These are phyloP conservation scores for Rusavskia elegans DNA, from an alignment of 495 filamentous ascomycete genomes.

Conservation along the genomic window DNA sequence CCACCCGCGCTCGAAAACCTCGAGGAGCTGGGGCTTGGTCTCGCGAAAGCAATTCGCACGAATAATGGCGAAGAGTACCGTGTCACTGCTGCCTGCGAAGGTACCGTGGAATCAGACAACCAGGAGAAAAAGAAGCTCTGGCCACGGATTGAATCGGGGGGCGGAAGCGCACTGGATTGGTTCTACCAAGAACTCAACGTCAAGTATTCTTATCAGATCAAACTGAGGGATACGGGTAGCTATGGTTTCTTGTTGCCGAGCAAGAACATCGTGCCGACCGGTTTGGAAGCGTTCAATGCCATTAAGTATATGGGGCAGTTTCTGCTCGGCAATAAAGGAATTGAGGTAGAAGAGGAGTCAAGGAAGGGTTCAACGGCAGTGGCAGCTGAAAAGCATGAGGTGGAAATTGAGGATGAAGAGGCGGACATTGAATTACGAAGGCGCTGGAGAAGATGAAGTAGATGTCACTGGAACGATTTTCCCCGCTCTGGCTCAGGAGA, in stretches of 20 bases:
- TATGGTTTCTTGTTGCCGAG: constrained; percentile 86
- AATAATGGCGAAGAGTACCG: constrained; percentile 61
- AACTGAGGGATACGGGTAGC: constrained; percentile 82
- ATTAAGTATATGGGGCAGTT: constrained; percentile 69
- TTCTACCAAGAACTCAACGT: constrained; percentile 82
- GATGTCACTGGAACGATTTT: neutral
- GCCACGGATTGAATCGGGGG: constrained; percentile 44
- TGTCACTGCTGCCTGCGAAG: constrained; percentile 78
- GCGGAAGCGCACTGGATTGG: constrained; percentile 86
- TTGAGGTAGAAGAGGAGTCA: constrained; percentile 6
- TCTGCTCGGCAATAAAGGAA: constrained; percentile 31
- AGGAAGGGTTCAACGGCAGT: neutral
- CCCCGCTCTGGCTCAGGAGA: no score
- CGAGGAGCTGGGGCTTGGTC: constrained; percentile 71
- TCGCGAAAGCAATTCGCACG: constrained; percentile 78
- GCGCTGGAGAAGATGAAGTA: neutral
- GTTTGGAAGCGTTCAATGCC: constrained; percentile 70
- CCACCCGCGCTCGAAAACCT: constrained; percentile 85
- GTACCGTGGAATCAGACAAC: constrained; percentile 32
- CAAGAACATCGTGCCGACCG: constrained; percentile 78
- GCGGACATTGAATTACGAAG: neutral
- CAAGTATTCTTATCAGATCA: constrained; percentile 85
- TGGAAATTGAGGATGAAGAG: neutral
- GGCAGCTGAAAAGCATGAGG: neutral
- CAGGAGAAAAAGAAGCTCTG: constrained; percentile 10